phyloP scores from a whole-genome alignment of 1,139 yeast genomes.

The Starmera stellimalicola region DNA sequence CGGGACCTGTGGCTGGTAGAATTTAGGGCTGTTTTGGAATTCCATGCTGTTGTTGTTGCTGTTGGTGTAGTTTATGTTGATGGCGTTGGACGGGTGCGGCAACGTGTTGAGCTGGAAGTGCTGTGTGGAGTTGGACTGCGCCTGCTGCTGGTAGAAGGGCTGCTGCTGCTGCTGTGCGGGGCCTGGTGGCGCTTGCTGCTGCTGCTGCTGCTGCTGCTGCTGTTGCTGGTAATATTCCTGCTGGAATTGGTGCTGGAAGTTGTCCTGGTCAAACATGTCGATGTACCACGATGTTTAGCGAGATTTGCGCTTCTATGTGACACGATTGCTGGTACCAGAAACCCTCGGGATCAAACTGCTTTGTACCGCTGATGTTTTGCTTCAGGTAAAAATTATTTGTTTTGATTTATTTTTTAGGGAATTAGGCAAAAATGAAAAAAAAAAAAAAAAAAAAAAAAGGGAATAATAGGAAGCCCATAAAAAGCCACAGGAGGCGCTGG shows the following conservation, averaged over 20 bases:
- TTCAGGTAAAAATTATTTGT: neutral
- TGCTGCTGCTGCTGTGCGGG: constrained; percentile 16
- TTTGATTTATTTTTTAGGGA: constrained; percentile 3
- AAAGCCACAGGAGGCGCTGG: no score
- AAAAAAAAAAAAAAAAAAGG: constrained; percentile 16
- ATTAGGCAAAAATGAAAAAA: constrained; percentile 9
- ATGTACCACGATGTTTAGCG: neutral
- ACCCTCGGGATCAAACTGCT: neutral
- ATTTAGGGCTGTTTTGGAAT: constrained; percentile 14
- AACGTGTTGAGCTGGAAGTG: constrained; percentile 15
- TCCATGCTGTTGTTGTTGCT: constrained; percentile 12
- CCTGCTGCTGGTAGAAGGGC: constrained; percentile 11
- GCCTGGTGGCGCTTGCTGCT: constrained; percentile 17
- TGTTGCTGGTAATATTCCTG: constrained; percentile 16
- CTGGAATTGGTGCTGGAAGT: neutral
- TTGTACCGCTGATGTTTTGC: neutral
- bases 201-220: constrained; percentile 13
- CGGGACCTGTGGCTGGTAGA: constrained; percentile 18
- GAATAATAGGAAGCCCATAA: no score
- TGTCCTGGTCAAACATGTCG: neutral
- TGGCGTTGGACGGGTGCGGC: constrained; percentile 18
- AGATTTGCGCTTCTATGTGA: no score
- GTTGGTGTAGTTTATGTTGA: constrained; percentile 12
- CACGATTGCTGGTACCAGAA: neutral
- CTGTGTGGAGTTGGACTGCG: constrained; percentile 14